These are phyloP conservation scores for Plectosphaerella cucumerina DNA, from an alignment of 2,329 filamentous ascomycete species.

Conservation along the genomic window DNA sequence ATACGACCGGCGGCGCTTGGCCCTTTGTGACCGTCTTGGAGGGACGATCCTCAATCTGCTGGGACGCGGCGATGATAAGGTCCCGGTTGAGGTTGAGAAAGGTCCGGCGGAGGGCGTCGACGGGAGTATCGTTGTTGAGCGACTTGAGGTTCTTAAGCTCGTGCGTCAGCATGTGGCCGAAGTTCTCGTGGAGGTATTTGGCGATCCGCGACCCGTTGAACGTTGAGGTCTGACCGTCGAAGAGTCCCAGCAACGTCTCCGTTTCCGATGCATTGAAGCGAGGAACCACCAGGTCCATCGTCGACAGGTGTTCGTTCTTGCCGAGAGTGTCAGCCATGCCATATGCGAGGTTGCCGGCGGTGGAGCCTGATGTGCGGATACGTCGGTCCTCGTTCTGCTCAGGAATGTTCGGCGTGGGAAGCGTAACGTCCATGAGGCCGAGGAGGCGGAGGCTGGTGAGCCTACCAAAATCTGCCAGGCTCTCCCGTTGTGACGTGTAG, in stretches of 20 bases:
- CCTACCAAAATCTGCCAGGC: slow-evolving; percentile 83
- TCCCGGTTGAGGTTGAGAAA: slow-evolving; percentile 94
- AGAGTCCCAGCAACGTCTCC: slow-evolving; percentile 89
- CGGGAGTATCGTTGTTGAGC: slow-evolving; percentile 66
- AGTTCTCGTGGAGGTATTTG: slow-evolving; percentile 95
- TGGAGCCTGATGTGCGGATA: slow-evolving; percentile 93
- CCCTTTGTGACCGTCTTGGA: slow-evolving; percentile 60
- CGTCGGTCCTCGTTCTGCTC: slow-evolving; percentile 93
- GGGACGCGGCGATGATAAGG: slow-evolving; percentile 77
- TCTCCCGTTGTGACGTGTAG: slow-evolving; percentile 57
- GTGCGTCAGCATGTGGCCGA: slow-evolving; percentile 75
- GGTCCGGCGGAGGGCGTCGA: slow-evolving; percentile 78
- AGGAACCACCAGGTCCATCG: slow-evolving; percentile 91
- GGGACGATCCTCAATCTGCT: slow-evolving; percentile 71
- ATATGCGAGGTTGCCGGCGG: slow-evolving; percentile 86
- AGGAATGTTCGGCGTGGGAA: slow-evolving; percentile 88
- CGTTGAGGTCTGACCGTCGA: slow-evolving; percentile 87
- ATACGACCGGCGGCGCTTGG: slow-evolving; percentile 66
- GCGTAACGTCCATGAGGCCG: slow-evolving; percentile 95
- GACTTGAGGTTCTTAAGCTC: slow-evolving; percentile 73
- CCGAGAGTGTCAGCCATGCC: slow-evolving; percentile 97
- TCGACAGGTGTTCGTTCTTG: slow-evolving; percentile 89
- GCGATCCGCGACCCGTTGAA: slow-evolving; percentile 92
- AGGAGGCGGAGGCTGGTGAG: slow-evolving; percentile 80
- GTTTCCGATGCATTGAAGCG: slow-evolving; percentile 85